A percentile compares a stretch with the other conserved stretches of the same genome.
These are phyloP conservation scores for Cardamine resedifolia DNA, from an alignment of 345 rosid species.

Conservation along the genomic window DNA sequence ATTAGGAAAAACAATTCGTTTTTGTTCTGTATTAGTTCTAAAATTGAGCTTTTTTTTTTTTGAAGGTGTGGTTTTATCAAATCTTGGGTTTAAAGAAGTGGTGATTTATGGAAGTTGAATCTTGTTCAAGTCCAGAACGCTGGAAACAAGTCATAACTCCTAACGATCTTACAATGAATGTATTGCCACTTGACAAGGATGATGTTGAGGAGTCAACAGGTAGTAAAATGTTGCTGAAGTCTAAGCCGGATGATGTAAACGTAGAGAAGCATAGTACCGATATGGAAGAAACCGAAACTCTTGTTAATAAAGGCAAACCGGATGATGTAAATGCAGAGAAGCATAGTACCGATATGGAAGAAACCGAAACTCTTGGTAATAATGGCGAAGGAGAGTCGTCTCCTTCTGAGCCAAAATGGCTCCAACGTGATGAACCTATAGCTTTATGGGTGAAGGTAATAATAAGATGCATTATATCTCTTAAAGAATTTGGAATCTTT, in stretches of 20 bases:
- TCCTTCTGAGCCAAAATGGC: slow-evolving; percentile 70
- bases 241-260: slow-evolving; percentile 51
- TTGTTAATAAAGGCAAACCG: slow-evolving; percentile 44
- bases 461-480: background rate
- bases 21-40: background rate
- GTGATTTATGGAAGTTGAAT: slow-evolving; percentile 53
- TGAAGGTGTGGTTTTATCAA: slow-evolving; percentile 16
- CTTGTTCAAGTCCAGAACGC: slow-evolving; percentile 54
- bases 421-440: slow-evolving; percentile 76
- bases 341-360: slow-evolving; percentile 42
- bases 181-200: slow-evolving; percentile 35
- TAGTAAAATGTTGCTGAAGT: slow-evolving; percentile 35
- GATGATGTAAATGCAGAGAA: slow-evolving; percentile 47
- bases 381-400: slow-evolving; percentile 56
- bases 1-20: background rate
- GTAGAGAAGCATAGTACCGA: slow-evolving; percentile 38
- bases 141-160: slow-evolving; percentile 20
- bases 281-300: slow-evolving; percentile 51
- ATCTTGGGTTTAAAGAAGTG: slow-evolving; percentile 22
- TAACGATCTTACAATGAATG: slow-evolving; percentile 39
- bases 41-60: background rate
- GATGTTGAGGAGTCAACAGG: slow-evolving; percentile 42
- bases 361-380: slow-evolving; percentile 49
- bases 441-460: slow-evolving; percentile 99
- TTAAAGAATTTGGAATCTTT: background rate